Conservation (phyloP, 306 rosid genomes). For the Castanospermum australe region DNA sequence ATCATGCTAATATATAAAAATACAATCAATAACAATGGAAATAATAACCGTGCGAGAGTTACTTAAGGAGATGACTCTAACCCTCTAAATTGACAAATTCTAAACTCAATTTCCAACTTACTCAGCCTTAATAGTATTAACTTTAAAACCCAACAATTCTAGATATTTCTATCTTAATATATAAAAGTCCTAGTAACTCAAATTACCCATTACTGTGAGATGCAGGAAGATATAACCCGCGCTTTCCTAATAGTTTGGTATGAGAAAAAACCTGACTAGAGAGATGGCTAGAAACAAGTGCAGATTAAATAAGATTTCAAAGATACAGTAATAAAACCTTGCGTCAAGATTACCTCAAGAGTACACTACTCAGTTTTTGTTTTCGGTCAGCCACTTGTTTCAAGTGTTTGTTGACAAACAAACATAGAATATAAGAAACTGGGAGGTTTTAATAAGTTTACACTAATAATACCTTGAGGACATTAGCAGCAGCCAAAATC, state of each 20-base stretch:
- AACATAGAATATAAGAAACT: not conserved
- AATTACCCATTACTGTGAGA: not conserved
- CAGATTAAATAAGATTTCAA: not conserved
- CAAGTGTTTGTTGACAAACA: not conserved
- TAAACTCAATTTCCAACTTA: not conserved
- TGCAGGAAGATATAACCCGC: not conserved
- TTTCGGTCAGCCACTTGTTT: too few relatives aligned
- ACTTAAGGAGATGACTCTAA: not conserved
- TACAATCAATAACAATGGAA: not conserved
- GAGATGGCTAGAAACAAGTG: not conserved
- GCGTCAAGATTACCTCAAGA: not conserved
- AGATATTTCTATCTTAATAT: not conserved
- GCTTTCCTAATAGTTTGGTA: not conserved
- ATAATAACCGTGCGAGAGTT: not conserved
- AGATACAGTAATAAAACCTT: not conserved
- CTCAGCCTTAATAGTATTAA: not conserved
- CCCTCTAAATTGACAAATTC: not conserved
- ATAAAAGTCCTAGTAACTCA: not conserved
- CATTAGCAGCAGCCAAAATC: constrained; percentile 66
- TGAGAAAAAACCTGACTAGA: not conserved
- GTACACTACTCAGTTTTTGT: not conserved
- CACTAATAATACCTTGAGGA: constrained; percentile 51
- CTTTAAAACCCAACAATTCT: not conserved
- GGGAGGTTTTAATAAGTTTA: not conserved
- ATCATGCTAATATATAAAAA: not conserved